Conservation (phyloP, 805 yeast genomes). For the Yarrowia osloensis region DNA sequence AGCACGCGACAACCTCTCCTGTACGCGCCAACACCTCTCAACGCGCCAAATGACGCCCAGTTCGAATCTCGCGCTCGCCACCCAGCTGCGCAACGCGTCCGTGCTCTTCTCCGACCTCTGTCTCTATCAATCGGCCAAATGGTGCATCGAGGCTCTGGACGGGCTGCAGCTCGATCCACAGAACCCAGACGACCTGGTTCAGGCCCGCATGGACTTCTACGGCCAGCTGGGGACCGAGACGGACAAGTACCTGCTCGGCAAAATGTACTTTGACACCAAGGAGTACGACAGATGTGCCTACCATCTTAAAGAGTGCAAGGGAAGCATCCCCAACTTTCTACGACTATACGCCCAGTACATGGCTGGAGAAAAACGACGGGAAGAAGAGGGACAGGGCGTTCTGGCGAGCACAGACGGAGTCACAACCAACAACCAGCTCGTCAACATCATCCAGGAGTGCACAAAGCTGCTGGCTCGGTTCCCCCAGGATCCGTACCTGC, state of each 20-base stretch:
- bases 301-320: constrained; percentile 53
- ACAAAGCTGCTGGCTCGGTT: constrained; percentile 34
- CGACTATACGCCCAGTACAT: constrained; percentile 68
- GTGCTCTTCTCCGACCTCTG: constrained; percentile 19
- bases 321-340: constrained; percentile 51
- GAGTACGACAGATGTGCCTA: constrained; percentile 81
- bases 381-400: constrained; percentile 72
- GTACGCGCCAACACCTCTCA: too few species aligned
- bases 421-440: constrained; percentile 41
- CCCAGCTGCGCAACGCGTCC: not conserved
- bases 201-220: constrained; percentile 5
- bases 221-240: constrained; percentile 26
- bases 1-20: not conserved
- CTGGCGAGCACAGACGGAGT: constrained; percentile 44
- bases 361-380: constrained; percentile 71
- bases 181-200: not conserved
- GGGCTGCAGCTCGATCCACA: constrained; percentile 6
- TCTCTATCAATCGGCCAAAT: constrained; percentile 27
- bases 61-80: not conserved
- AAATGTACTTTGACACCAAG: constrained; percentile 72
- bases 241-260: constrained; percentile 64
- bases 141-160: constrained; percentile 19
- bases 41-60: not conserved
- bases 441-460: constrained; percentile 46
- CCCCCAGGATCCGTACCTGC: constrained; percentile 57